A percentile compares a stretch with the other conserved stretches of the same genome.
phyloP scores from a whole-genome alignment of 1,284 basidiomycete genomes.

The Mycena sp. region DNA sequence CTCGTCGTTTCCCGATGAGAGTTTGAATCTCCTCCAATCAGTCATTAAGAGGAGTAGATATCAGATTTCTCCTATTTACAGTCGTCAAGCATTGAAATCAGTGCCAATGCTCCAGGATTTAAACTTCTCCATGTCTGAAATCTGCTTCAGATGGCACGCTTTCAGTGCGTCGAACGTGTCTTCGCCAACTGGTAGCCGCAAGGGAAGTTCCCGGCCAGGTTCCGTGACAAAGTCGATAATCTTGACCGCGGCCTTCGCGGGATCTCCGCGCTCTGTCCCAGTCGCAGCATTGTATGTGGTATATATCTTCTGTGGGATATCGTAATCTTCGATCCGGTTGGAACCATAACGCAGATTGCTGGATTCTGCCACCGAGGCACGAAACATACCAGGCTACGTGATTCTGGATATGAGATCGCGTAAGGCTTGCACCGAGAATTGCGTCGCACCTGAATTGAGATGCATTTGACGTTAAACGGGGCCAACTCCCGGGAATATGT shows the following conservation, averaged over 20 bases:
- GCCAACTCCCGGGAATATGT: conserved; percentile 16
- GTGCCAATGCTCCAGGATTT: conserved; percentile 16
- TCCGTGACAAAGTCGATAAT: conserved; percentile 22
- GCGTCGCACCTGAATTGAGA: conserved; percentile 19
- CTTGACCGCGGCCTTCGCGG: background rate
- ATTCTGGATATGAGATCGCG: background rate
- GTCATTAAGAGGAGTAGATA: no score
- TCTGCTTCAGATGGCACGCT: background rate
- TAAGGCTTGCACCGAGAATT: background rate
- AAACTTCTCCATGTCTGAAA: conserved; percentile 17
- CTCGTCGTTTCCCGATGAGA: no score
- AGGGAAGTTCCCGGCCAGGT: background rate
- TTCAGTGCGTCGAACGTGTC: conserved; percentile 15
- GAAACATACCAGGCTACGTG: conserved; percentile 25
- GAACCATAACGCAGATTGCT: conserved; percentile 1
- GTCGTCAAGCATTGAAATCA: conserved; percentile 3
- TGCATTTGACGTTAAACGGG: conserved; percentile 14
- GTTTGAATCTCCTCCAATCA: no score
- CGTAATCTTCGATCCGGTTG: conserved; percentile 11
- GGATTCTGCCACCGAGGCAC: conserved; percentile 8
- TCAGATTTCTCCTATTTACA: background rate
- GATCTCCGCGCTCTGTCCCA: conserved; percentile 21
- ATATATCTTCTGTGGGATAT: background rate
- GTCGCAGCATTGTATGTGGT: background rate
- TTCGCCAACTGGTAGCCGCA: conserved; percentile 11